Conservation (phyloP, 495 filamentous ascomycete genomes). For the Hypomontagnella monticulosa region DNA sequence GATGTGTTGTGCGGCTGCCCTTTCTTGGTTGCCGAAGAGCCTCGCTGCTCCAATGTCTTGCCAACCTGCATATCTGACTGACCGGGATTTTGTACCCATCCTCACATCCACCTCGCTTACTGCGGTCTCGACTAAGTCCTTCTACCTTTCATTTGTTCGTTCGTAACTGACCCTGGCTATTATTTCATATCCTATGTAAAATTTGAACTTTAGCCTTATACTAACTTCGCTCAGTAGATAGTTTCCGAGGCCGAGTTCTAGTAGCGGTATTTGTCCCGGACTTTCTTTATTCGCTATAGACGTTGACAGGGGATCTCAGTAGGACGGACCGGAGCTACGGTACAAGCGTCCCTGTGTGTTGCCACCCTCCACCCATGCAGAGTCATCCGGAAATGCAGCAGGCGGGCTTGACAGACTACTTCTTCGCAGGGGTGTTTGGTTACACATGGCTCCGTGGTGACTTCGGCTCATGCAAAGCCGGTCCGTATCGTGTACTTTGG, state of each 20-base stretch:
- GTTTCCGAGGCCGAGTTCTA: neutral
- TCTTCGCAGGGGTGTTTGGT: slow-evolving; percentile 32
- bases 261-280: slow-evolving; percentile 12
- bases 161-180: slow-evolving; percentile 5
- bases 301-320: neutral
- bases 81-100: slow-evolving; percentile 12
- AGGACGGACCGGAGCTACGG: slow-evolving; percentile 20
- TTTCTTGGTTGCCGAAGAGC: slow-evolving; percentile 35
- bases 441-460: slow-evolving; percentile 29
- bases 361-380: slow-evolving; percentile 26
- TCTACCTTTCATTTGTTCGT: slow-evolving; percentile 8
- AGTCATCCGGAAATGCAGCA: slow-evolving; percentile 24
- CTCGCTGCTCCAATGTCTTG: slow-evolving; percentile 29
- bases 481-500: slow-evolving; percentile 33
- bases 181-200: slow-evolving; percentile 10
- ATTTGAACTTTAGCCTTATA: slow-evolving; percentile 9
- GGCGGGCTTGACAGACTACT: slow-evolving; percentile 32
- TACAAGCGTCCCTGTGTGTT: slow-evolving; percentile 13
- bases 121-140: slow-evolving; percentile 21
- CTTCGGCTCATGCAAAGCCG: slow-evolving; percentile 22
- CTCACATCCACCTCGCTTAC: slow-evolving; percentile 26
- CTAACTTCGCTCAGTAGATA: neutral
- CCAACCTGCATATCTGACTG: slow-evolving; percentile 17
- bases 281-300: slow-evolving; percentile 11
- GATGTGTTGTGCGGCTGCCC: slow-evolving; percentile 19